Evolutionary conservation across 2,329 filamentous ascomycete genomes (phyloP), one percentile per base, ranked within the genome.

Genomic region (Ceratocystis papillata): DNA sequence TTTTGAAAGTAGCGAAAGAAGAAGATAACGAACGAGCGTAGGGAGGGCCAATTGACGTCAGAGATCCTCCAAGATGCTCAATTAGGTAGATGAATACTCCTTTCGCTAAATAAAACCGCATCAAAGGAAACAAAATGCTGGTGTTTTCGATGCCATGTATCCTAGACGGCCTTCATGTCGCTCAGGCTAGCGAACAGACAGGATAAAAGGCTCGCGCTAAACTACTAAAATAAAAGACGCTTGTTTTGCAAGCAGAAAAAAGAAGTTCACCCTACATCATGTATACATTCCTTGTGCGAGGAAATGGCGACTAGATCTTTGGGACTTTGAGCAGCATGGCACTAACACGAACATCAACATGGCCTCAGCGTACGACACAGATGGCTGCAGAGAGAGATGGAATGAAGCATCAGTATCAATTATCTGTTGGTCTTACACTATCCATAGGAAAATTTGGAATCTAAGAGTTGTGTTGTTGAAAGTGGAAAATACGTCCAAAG

Each of bases 81-180:
- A n/a, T 57, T 57, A 1, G 17, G 28, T 12, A 1, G 53, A 28
- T 25, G 20, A 3, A 10, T 53, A 5, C 28, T 57, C 53, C 53
- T 57, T 22, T 57, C 53, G 53, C 53, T 57, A 57, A 6, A 33
- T 57, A 57, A 57, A 57, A 57, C 53, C 28, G n/a, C 53, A n/a
- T n/a, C 50, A 28, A 33, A 33, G 53, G 25, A 8, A 33, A 57
- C 53, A 57, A 33, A 28, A 17, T 33, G 53, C 53, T 57, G 28
- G 5, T 22, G 22, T 33, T 53, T 53, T 53, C 48, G 48, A 53
- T 53, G 48, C 48, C n/a, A 25, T 53, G 48, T 15, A 10, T 12
- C 48, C 20, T 22, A 25, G 6, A 25, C 10, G 10, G 48, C 15
- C 22, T 22, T 25, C 20, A 53, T 2, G 48, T 53, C 10, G 48